Conservation (phyloP, 2,329 filamentous ascomycete genomes). For the Fusarium lateritium region DNA sequence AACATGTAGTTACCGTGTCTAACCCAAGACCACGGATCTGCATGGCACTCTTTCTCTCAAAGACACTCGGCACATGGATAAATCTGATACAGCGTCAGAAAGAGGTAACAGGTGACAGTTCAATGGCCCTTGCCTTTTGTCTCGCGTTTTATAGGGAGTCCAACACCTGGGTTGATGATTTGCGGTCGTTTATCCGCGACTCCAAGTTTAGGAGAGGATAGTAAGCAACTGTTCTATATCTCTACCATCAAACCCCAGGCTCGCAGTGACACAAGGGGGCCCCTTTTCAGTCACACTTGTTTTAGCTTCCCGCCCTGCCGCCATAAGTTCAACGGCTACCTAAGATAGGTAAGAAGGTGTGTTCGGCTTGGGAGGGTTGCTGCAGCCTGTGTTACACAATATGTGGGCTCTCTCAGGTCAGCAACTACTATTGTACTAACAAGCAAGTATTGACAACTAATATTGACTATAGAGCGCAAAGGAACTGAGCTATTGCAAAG, state of each 20-base stretch:
- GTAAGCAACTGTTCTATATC: slow-evolving; percentile 3
- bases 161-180: not conserved
- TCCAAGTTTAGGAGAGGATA: not conserved
- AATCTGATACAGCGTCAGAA: too few relatives aligned
- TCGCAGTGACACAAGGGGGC: not conserved
- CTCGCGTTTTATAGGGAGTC: not conserved
- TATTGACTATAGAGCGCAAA: slow-evolving; percentile 3
- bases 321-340: not conserved
- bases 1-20: too few relatives aligned
- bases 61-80: too few relatives aligned
- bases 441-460: not conserved
- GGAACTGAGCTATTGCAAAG: not conserved
- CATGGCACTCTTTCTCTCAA: too few relatives aligned
- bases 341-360: slow-evolving; percentile 2
- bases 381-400: not conserved
- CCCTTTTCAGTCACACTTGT: not conserved
- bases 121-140: not conserved
- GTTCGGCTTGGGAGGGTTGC: not conserved
- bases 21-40: too few relatives aligned
- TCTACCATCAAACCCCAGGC: slow-evolving; percentile 2
- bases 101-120: not conserved
- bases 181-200: not conserved
- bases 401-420: not conserved
- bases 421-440: not conserved
- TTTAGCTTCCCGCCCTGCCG: not conserved